Base-by-base conservation (phyloP, 225 moss, liverwort and hornwort genomes). In the Marchantia paleacea region DNA sequence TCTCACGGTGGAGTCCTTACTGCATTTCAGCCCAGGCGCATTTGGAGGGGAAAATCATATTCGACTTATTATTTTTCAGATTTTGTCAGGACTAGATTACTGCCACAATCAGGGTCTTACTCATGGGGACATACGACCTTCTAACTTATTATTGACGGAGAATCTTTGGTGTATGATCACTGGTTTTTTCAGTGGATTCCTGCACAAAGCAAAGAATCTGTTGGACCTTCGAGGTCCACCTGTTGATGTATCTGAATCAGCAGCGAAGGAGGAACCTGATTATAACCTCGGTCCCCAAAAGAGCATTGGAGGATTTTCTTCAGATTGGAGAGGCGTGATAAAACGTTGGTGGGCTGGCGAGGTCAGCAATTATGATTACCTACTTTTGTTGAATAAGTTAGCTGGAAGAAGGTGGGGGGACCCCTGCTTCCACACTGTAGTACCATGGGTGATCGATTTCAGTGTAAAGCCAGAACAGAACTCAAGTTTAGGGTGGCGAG, bases 381-480 rank as follows among this genome's bases (percentile, higher is more conserved):
- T 94, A 53, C 92, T 94, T 64, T 79, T 91, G 72, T 82, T 94
- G 85, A 94, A 94, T 89, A 92, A 88, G 85, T 82, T 92, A 80
- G 90, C 94, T 78, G 92, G 94, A 73, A 89, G 92, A 83, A 89
- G 91, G 79, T 92, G 94, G 94, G 94, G 84, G 79, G 92, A 94
- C 79, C 90, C 89, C 30, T 91, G 94, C 82, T 94, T 94, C 79
- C 94, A 94, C 85, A 86, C 94, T 68, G 94, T 94, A 73, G 92
- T 94, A 91, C 94, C 94, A 73, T 94, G 94, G 94, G 91, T 92
- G n/a, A 90, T 92, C 77, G 94, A 94, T 83, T 94, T 94, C 85
- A 92, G 92, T 84, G 88, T 82, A 66, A 89, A 85, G 80, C 94
- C 94, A 65, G 85, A 91, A 61, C 83, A 85, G 80, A 83, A 77